Evolutionary conservation across 345 rosid species (phyloP).

Genomic region (Melastoma malabathricum): DNA sequence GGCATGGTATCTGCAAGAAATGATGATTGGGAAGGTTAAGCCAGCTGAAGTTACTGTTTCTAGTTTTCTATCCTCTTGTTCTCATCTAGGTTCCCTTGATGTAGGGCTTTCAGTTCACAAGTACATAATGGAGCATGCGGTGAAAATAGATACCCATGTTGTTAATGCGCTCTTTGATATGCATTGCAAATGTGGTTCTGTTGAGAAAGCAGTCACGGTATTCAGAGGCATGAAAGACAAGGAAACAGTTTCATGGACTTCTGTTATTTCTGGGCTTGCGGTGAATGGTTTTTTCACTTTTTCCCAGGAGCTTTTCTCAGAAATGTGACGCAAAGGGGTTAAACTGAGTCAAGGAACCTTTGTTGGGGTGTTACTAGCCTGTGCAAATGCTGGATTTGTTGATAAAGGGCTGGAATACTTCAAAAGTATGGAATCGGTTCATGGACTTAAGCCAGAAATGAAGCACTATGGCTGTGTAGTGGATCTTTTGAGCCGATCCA

Average conservation of each 20-base stretch:
- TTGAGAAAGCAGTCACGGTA: constrained; percentile 28
- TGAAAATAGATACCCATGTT: constrained; percentile 23
- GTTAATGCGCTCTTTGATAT: constrained; percentile 48
- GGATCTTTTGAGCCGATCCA: constrained; percentile 55
- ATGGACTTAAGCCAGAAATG: constrained; percentile 46
- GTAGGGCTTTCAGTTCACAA: constrained; percentile 31
- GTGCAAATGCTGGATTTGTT: constrained; percentile 45
- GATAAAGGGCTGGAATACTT: constrained; percentile 35
- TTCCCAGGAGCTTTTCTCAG: constrained; percentile 28
- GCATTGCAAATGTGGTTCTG: constrained; percentile 45
- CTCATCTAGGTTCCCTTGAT: constrained; percentile 38
- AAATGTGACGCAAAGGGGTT: constrained; percentile 27
- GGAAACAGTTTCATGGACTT: constrained; percentile 47
- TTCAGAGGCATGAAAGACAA: constrained; percentile 35
- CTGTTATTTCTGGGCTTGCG: constrained; percentile 50
- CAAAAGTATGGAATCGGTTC: constrained; percentile 25
- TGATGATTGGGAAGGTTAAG: constrained; percentile 34
- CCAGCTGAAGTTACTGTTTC: constrained; percentile 53
- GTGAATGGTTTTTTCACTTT: constrained; percentile 42
- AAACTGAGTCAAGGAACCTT: constrained; percentile 36
- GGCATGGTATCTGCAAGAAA: constrained; percentile 27
- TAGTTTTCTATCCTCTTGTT: constrained; percentile 46
- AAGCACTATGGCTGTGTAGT: constrained; percentile 62
- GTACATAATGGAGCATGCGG: constrained; percentile 19
- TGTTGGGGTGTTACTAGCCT: constrained; percentile 40